These are phyloP conservation scores for Ambispora gerdemannii DNA, from an alignment of 192 early-diverging fungal species.

Conservation along the genomic window DNA sequence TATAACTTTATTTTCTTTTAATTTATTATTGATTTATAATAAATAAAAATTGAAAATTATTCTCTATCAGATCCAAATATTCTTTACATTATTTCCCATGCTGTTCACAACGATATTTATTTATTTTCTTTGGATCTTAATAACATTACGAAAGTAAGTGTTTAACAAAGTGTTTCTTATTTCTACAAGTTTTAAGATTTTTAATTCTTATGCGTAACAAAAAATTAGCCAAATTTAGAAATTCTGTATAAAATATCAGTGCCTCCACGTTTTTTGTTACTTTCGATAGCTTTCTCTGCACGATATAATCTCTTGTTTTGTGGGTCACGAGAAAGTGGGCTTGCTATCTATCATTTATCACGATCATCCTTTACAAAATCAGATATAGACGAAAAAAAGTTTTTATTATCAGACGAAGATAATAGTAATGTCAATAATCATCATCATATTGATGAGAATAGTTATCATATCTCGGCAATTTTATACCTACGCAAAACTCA, in stretches of 20 bases:
- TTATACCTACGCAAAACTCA: slow-evolving; percentile 44
- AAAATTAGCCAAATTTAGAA: slow-evolving; percentile 25
- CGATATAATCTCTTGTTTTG: slow-evolving; percentile 35
- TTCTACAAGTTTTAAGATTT: slow-evolving; percentile 8
- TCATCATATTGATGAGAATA: neutral
- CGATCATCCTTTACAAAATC: neutral
- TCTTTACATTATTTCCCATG: slow-evolving; percentile 39
- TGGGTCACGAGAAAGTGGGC: slow-evolving; percentile 43
- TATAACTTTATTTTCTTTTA: neutral
- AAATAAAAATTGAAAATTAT: neutral
- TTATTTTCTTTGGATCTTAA: slow-evolving; percentile 36
- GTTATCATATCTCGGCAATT: neutral
- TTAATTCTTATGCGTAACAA: neutral
- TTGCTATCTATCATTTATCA: slow-evolving; percentile 35
- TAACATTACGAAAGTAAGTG: slow-evolving; percentile 1
- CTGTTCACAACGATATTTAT: slow-evolving; percentile 35
- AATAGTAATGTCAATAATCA: no score
- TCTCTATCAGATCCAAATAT: slow-evolving; percentile 26
- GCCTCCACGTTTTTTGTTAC: slow-evolving; percentile 33
- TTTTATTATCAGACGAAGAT: no score
- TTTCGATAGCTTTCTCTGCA: slow-evolving; percentile 31
- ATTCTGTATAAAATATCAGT: slow-evolving; percentile 31
- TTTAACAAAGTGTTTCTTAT: neutral
- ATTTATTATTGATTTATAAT: neutral
- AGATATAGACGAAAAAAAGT: no score